Percentiles rank a stretch among this genome's conserved stretches.
Conservation (phyloP, 768 basidiomycete genomes). For the Lactarius sp. region DNA sequence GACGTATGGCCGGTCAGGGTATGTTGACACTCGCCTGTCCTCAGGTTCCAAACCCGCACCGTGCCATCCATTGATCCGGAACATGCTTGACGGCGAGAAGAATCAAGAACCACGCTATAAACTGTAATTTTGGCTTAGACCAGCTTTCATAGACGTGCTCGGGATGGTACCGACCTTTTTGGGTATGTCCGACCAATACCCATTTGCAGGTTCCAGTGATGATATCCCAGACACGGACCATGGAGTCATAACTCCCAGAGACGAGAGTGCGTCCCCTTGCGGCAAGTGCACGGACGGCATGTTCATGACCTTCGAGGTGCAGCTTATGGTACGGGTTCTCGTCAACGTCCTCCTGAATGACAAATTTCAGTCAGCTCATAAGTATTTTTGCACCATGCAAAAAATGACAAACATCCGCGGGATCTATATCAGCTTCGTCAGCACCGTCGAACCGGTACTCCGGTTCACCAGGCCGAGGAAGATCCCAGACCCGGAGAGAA, state of each 20-base stretch:
- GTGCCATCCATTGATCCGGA: constrained; percentile 99
- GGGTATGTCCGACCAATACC: constrained; percentile 81
- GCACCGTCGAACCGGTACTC: constrained; percentile 65
- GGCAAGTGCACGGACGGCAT: constrained; percentile 89
- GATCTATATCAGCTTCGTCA: constrained; percentile 56
- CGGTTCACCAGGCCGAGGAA: constrained; percentile 66
- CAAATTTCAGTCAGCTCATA: background rate
- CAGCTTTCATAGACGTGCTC: background rate
- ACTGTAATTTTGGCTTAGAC: constrained; percentile 44
- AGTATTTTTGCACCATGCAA: background rate
- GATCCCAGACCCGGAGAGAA: constrained; percentile 60
- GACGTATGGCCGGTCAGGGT: constrained; percentile 89
- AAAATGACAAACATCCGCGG: constrained; percentile 40
- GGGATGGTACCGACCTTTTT: constrained; percentile 63
- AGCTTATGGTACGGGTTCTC: constrained; percentile 88
- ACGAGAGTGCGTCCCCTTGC: constrained; percentile 86
- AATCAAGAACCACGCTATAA: constrained; percentile 92
- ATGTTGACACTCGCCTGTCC: constrained; percentile 73
- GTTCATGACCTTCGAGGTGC: constrained; percentile 82
- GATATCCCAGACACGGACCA: constrained; percentile 93
- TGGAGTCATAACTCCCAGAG: constrained; percentile 94
- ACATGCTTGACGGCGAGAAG: constrained; percentile 80
- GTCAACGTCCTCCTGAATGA: constrained; percentile 52
- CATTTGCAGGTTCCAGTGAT: constrained; percentile 76
- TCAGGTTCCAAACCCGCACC: constrained; percentile 90